Base-by-base conservation (phyloP, 129 eudicot species). In the Lonicera japonica region DNA sequence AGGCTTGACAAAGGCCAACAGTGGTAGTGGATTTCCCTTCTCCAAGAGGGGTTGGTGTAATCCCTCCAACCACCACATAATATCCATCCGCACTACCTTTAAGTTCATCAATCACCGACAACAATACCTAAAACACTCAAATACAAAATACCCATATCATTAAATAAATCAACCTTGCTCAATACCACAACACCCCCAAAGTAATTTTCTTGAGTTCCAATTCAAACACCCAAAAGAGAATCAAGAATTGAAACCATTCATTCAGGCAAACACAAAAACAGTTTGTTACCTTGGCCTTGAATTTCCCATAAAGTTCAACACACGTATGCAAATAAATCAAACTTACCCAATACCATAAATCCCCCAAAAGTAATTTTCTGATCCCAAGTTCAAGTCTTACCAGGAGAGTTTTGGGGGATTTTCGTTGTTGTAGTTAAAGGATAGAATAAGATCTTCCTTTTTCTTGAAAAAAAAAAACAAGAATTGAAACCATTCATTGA, bases 11-110 rank as follows among this genome's bases (percentile, higher is more conserved):
- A 1, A 92, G 87, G 64, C 98, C 98, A 76, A 92, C 98, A 18
- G 98, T 92, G 59, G 98, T 92, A 11, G 98, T 88, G 53, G 95
- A 87, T 73, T 92, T 92, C 45, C 96, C 98, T 83, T 92, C 98
- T 69, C 98, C 96, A 61, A 88, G 96, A 51, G 96, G 98, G 11
- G 98, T 92, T 47, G 96, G 96, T 46, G 98, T 92, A 21, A 92
- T 87, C 48, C 96, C 98, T 58, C 98, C 98, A 51, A 87, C 98
- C 59, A 92, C 98, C 70, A 87, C 98, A 76, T 92, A 87, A 58
- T 77, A 92, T 19, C 95, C 95, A 72, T 85, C 88, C 67, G 61
- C 76, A 58, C 69, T 60, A 68, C 81, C 95, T 82, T 82, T 46
- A 18, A 84, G 81, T 48, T 92, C 96, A 70, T 92, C 96, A 40